Evolutionary conservation across 192 early-diverging fungal genomes (phyloP).

Genomic region (Chytriomyces confervae): DNA sequence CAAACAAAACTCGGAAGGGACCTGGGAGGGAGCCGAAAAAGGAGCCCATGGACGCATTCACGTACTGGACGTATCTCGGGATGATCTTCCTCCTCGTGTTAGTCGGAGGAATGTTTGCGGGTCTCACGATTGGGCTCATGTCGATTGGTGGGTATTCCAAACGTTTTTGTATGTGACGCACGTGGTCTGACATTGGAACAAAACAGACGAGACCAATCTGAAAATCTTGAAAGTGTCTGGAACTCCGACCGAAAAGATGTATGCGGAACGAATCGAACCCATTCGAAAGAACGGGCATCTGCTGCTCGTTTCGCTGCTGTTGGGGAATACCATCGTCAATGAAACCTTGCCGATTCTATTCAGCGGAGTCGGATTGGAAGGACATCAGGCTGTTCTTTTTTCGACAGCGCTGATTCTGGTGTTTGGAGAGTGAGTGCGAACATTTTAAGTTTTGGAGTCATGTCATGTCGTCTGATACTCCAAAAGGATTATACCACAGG

Average conservation of each 20-base stretch:
- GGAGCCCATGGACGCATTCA: constrained; percentile 2
- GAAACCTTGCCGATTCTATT: constrained; percentile 70
- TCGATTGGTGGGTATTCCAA: no score
- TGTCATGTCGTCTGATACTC: background rate
- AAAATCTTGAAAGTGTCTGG: constrained; percentile 83
- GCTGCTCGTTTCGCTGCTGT: constrained; percentile 89
- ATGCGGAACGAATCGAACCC: constrained; percentile 84
- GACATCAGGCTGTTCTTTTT: constrained; percentile 81
- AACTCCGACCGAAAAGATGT: constrained; percentile 64
- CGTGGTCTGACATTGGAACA: constrained; percentile 72
- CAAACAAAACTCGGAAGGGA: background rate
- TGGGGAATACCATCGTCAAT: constrained; percentile 95
- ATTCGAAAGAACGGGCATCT: constrained; percentile 90
- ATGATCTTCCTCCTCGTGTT: constrained; percentile 71
- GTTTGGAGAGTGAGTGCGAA: constrained; percentile 89
- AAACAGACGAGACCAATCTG: constrained; percentile 73
- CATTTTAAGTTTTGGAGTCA: background rate
- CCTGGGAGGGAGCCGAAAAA: background rate
- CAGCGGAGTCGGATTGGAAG: constrained; percentile 54
- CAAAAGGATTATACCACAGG: constrained; percentile 85
- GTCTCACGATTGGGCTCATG: constrained; percentile 45
- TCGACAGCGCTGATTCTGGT: constrained; percentile 90
- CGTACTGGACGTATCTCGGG: constrained; percentile 23
- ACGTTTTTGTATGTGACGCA: background rate
- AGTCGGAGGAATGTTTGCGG: constrained; percentile 81